phyloP scores from a whole-genome alignment of 352 stramenopile species.

The Pythium brassicae region DNA sequence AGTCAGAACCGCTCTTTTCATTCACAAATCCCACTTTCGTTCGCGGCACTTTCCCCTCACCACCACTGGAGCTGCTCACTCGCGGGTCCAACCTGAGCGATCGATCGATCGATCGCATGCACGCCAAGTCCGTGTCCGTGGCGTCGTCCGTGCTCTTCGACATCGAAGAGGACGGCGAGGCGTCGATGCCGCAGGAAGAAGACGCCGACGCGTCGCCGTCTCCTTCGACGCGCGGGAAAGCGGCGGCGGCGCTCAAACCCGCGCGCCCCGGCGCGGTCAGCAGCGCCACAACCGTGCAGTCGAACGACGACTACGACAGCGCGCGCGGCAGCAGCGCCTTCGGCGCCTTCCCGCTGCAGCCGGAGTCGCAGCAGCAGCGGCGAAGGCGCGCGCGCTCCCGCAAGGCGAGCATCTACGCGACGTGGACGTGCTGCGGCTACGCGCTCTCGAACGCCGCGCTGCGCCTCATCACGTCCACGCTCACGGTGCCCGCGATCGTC shows the following conservation, averaged over 20 bases:
- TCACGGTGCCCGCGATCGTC: slow-evolving; percentile 24
- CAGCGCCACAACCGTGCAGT: slow-evolving; percentile 15
- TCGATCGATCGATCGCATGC: slow-evolving; percentile 1
- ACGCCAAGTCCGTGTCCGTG: slow-evolving; percentile 15
- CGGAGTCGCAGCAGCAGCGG: slow-evolving; percentile 11
- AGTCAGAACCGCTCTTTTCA: no score
- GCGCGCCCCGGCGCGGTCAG: slow-evolving; percentile 25
- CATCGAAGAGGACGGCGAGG: slow-evolving; percentile 35
- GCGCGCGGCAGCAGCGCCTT: slow-evolving; percentile 1
- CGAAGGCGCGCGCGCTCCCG: slow-evolving; percentile 21
- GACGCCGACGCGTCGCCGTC: slow-evolving; percentile 22
- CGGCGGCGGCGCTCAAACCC: slow-evolving; percentile 11
- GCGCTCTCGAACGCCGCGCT: slow-evolving; percentile 33
- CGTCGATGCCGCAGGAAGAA: not conserved
- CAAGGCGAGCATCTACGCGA: slow-evolving; percentile 36
- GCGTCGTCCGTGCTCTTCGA: slow-evolving; percentile 35
- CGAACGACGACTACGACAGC: slow-evolving; percentile 17
- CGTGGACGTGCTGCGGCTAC: slow-evolving; percentile 33
- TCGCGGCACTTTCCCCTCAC: no score
- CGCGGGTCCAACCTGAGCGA: no score
- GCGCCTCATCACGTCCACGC: slow-evolving; percentile 22
- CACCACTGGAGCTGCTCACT: no score
- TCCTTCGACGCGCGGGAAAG: slow-evolving; percentile 11
- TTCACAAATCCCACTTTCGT: no score
- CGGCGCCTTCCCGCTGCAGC: slow-evolving; percentile 1